Evolutionary conservation across 306 rosid species (phyloP).

Genomic region (Macrotyloma uniflorum): DNA sequence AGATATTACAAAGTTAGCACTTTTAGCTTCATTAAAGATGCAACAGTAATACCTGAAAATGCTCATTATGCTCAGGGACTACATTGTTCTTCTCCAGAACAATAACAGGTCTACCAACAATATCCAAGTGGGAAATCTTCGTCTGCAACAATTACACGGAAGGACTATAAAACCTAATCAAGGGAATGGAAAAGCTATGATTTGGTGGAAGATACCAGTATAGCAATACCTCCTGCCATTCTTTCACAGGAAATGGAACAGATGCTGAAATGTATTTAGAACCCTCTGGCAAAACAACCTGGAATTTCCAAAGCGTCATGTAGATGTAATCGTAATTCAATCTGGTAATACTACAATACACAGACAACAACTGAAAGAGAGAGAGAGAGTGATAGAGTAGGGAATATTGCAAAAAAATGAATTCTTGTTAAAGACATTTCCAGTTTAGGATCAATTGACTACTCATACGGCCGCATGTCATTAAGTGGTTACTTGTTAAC

Average conservation of each 20-base stretch:
- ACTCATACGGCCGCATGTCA: background rate
- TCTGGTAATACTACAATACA: constrained; percentile 6
- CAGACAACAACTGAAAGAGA: background rate
- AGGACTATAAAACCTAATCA: constrained; percentile 33
- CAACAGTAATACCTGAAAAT: constrained; percentile 76
- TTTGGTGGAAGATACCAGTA: constrained; percentile 4
- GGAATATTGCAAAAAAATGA: background rate
- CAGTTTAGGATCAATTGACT: constrained; percentile 3
- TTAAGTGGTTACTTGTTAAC: background rate
- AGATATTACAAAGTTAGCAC: background rate
- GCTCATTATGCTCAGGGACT: constrained; percentile 90
- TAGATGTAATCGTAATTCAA: constrained; percentile 29
- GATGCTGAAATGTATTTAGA: constrained; percentile 72
- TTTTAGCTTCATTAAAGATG: constrained; percentile 11
- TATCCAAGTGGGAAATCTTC: constrained; percentile 92
- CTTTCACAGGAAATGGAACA: constrained; percentile 78
- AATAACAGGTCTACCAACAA: constrained; percentile 92
- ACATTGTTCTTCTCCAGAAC: constrained; percentile 84
- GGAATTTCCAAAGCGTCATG: constrained; percentile 45
- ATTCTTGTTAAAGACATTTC: background rate
- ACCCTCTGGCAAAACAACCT: constrained; percentile 99
- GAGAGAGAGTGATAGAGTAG: background rate
- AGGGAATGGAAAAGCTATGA: constrained; percentile 24
- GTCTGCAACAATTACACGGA: constrained; percentile 60
- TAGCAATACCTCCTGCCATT: constrained; percentile 73